Evolutionary conservation across 2,329 filamentous ascomycete genomes (phyloP).

Genomic region (Penicillium palitans): DNA sequence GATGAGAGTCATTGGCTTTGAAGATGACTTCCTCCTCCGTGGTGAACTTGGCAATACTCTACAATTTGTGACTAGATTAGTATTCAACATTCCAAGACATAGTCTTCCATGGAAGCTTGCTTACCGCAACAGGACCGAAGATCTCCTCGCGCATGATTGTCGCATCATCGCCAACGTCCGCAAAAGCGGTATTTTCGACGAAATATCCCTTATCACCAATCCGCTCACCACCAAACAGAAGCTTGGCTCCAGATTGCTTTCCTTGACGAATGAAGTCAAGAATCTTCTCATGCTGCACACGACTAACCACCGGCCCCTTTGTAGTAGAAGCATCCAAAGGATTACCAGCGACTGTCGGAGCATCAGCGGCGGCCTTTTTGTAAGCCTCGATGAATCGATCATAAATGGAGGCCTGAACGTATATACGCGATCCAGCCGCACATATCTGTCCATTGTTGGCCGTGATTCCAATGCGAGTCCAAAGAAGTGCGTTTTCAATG

Average conservation of each 20-base stretch:
- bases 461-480: conserved; percentile 32
- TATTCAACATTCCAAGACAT: neutral
- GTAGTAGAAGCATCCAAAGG: conserved; percentile 24
- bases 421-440: conserved; percentile 34
- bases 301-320: conserved; percentile 27
- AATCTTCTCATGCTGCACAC: conserved; percentile 25
- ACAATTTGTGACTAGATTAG: neutral
- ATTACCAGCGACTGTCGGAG: conserved; percentile 31
- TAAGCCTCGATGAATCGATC: conserved; percentile 32
- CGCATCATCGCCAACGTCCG: conserved; percentile 51
- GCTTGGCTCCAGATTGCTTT: conserved; percentile 20
- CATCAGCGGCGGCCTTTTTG: conserved; percentile 57
- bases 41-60: conserved; percentile 58
- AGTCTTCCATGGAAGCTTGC: neutral
- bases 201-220: conserved; percentile 55
- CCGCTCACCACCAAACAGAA: conserved; percentile 27
- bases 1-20: conserved; percentile 55
- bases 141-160: conserved; percentile 55
- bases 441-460: conserved; percentile 38
- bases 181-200: conserved; percentile 61
- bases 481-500: conserved; percentile 33
- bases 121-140: conserved; percentile 56
- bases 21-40: conserved; percentile 60
- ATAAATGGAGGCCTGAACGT: conserved; percentile 36
- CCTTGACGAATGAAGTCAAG: conserved; percentile 27